Conservation (phyloP, 805 yeast species). For the Saccharomycopsis sp. region DNA sequence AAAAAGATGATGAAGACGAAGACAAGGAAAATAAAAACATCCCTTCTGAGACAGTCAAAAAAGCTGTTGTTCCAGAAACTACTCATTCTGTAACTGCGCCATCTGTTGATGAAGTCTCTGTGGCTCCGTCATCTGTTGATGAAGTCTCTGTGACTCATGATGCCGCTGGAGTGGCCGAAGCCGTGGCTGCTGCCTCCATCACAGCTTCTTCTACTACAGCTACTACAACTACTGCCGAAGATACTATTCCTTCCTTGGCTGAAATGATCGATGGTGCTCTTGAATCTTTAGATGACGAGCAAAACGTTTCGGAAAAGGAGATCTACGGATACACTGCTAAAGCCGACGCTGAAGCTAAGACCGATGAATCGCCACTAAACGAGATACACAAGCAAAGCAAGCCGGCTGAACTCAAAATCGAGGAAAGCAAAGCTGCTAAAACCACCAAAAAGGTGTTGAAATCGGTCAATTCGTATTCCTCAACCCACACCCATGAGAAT, state of each 20-base stretch:
- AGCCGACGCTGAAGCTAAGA: background rate
- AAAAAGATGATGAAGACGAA: conserved; percentile 16
- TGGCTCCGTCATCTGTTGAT: too few relatives aligned
- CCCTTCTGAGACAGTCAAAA: conserved; percentile 18
- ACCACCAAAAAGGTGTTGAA: conserved; percentile 6
- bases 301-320: conserved; percentile 10
- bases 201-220: conserved; percentile 11
- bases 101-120: too few relatives aligned
- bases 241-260: conserved; percentile 15
- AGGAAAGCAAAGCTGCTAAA: background rate
- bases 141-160: conserved; percentile 9
- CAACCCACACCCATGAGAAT: conserved; percentile 11
- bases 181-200: conserved; percentile 5
- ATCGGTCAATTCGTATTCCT: conserved; percentile 11
- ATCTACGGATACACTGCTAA: conserved; percentile 14
- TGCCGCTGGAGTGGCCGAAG: background rate
- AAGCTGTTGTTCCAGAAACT: conserved; percentile 17
- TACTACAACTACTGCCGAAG: background rate
- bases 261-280: conserved; percentile 19
- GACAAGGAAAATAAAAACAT: conserved; percentile 21
- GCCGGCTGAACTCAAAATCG: background rate
- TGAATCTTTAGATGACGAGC: conserved; percentile 10
- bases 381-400: background rate
- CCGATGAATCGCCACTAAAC: background rate
- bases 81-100: too few relatives aligned